Conservation (phyloP, 2,329 filamentous ascomycete genomes). For the Botryotinia calthae region DNA sequence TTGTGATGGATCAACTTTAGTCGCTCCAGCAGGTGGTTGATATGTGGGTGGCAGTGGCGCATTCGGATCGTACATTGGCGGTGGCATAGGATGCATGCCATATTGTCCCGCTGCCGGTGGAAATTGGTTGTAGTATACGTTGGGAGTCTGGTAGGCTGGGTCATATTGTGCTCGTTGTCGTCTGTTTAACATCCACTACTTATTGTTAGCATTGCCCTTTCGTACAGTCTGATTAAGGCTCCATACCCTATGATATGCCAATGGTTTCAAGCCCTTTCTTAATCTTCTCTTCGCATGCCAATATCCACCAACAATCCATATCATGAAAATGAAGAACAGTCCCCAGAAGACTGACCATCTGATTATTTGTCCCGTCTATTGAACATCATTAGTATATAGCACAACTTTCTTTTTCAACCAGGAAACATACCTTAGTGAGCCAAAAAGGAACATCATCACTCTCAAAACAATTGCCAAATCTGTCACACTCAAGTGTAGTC, state of each 20-base stretch:
- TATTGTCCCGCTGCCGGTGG: slow-evolving; percentile 37
- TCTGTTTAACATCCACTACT: slow-evolving; percentile 38
- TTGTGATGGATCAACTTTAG: slow-evolving; percentile 55
- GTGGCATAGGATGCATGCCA: slow-evolving; percentile 53
- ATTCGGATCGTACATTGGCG: slow-evolving; percentile 56
- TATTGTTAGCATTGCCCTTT: slow-evolving; percentile 24
- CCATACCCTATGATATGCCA: slow-evolving; percentile 68
- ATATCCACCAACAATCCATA: slow-evolving; percentile 66
- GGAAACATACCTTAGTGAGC: slow-evolving; percentile 42
- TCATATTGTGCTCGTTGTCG: slow-evolving; percentile 35
- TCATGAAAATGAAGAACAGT: slow-evolving; percentile 56
- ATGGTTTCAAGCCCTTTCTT: slow-evolving; percentile 60
- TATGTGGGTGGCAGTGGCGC: slow-evolving; percentile 53
- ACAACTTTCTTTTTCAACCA: neutral
- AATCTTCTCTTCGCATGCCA: slow-evolving; percentile 67
- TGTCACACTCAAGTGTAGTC: neutral
- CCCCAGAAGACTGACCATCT: slow-evolving; percentile 69
- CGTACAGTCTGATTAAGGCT: neutral
- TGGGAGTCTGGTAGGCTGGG: slow-evolving; percentile 49
- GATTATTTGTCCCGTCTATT: slow-evolving; percentile 44
- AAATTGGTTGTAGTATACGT: slow-evolving; percentile 44
- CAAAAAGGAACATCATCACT: slow-evolving; percentile 39
- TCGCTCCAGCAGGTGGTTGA: slow-evolving; percentile 48
- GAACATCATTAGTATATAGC: slow-evolving; percentile 32
- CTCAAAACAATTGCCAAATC: slow-evolving; percentile 32